A percentile compares a stretch with the other conserved stretches of the same genome.
Evolutionary conservation across 2,329 filamentous ascomycete genomes (phyloP).

Genomic region (Cytospora schulzeri): DNA sequence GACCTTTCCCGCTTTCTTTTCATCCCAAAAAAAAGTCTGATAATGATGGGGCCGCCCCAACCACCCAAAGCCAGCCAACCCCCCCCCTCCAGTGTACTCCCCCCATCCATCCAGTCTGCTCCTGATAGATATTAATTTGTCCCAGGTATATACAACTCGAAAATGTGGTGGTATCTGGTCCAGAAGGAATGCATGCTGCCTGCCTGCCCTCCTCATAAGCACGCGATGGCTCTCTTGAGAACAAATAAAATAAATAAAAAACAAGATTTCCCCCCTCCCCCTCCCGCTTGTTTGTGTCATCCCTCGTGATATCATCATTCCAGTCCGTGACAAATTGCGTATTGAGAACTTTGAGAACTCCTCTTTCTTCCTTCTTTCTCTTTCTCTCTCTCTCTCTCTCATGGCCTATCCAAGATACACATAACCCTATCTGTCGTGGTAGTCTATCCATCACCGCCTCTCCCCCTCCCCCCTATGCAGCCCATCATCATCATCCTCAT

Average conservation of each 20-base stretch:
- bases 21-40: no score
- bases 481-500: no score
- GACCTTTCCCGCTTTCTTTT: background rate
- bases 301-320: slow-evolving; percentile 10
- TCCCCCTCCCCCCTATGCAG: slow-evolving; percentile 9
- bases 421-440: background rate
- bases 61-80: background rate
- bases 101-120: background rate
- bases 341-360: background rate
- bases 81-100: no score
- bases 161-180: background rate
- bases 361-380: no score
- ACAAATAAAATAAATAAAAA: background rate
- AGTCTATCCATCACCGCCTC: background rate
- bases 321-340: slow-evolving; percentile 1
- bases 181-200: background rate
- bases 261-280: background rate
- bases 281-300: background rate
- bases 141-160: slow-evolving; percentile 1
- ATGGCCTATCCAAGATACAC: background rate
- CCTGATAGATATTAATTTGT: background rate
- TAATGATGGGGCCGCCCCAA: background rate
- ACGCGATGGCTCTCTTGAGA: background rate
- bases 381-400: background rate
- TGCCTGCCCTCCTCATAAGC: background rate